Conservation (phyloP, 1,139 yeast genomes). For the Geotrichum reessii region DNA sequence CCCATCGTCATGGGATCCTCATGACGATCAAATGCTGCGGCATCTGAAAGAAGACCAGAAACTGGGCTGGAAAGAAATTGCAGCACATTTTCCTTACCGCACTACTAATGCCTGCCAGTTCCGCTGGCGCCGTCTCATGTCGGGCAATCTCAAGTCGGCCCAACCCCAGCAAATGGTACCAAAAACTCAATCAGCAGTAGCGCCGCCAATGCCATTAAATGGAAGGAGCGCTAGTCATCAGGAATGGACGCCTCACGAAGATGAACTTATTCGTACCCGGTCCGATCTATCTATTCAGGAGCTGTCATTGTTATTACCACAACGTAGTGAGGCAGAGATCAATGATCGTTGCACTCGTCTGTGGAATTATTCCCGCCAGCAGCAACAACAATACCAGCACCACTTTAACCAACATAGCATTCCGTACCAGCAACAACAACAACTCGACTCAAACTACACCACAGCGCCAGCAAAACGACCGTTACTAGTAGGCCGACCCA, state of each 20-base stretch:
- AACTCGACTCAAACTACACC: neutral
- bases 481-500: neutral
- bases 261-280: constrained; percentile 42
- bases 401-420: neutral
- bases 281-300: constrained; percentile 66
- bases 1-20: constrained; percentile 52
- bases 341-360: neutral
- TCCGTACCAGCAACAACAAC: neutral
- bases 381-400: neutral
- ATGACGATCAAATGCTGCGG: constrained; percentile 60
- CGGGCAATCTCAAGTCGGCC: constrained; percentile 37
- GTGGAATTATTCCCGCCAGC: neutral
- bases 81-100: constrained; percentile 58
- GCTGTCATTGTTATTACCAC: constrained; percentile 63
- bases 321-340: constrained; percentile 35
- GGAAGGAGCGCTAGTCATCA: neutral
- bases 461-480: neutral
- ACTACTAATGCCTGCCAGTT: constrained; percentile 81
- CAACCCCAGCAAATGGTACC: too few species aligned
- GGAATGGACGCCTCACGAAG: neutral
- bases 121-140: constrained; percentile 64
- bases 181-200: too few species aligned
- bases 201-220: constrained; percentile 38
- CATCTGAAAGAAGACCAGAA: constrained; percentile 65
- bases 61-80: constrained; percentile 76